phyloP scores from a whole-genome alignment of 306 rosid species.

The Clitoria ternatea region DNA sequence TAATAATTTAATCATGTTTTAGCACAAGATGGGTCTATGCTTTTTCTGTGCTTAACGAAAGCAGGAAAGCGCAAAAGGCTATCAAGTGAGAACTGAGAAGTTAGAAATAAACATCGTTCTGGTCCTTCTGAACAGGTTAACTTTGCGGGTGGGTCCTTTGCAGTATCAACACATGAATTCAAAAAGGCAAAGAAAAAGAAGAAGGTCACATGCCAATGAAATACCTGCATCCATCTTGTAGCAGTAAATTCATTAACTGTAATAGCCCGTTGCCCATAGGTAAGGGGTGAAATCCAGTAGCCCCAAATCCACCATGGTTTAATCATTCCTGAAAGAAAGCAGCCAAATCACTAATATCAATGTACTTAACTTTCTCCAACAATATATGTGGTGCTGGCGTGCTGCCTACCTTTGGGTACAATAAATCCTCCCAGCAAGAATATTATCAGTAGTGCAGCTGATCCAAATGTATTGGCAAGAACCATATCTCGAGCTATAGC shows the following conservation, averaged over 20 bases:
- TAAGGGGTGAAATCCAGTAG: constrained; percentile 81
- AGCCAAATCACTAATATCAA: constrained; percentile 8
- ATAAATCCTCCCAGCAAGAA: constrained; percentile 84
- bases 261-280: constrained; percentile 73
- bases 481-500: constrained; percentile 75
- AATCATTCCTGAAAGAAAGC: constrained; percentile 52
- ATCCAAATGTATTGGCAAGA: constrained; percentile 80
- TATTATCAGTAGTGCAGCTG: constrained; percentile 65
- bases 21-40: background rate
- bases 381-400: background rate
- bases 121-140: background rate
- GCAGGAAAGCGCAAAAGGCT: background rate
- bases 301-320: constrained; percentile 93
- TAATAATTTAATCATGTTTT: background rate
- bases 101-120: background rate
- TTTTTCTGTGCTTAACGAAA: background rate
- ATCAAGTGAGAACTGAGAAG: background rate
- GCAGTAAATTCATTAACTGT: constrained; percentile 84
- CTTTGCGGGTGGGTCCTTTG: background rate
- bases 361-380: background rate
- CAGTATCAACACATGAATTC: background rate
- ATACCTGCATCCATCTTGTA: constrained; percentile 79
- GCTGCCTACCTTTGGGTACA: constrained; percentile 66
- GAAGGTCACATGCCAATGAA: constrained; percentile 20
- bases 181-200: background rate